Base-by-base conservation (phyloP, 305 asterid species). In the Euphrasia arctica region DNA sequence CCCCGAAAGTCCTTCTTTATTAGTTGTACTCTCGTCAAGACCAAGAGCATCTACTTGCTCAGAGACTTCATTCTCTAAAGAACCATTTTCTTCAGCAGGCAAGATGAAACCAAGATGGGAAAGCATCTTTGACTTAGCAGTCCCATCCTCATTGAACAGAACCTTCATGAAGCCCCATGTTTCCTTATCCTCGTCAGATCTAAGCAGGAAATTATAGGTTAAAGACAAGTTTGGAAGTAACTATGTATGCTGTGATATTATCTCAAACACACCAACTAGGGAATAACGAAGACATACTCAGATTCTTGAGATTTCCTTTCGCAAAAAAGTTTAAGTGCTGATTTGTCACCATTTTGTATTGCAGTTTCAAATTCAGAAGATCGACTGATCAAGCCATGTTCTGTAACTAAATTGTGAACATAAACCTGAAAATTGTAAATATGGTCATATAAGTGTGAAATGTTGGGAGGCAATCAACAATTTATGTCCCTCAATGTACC, bases 151-250 rank as follows among this genome's bases (percentile, higher is more conserved):
- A 72, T 86, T 86, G 77, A 93, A 85, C 99, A 93, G 88, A 77
- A 86, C 97, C 82, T 86, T 90, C 85, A 93, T 82, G 82, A 93
- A 90, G 71, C 88, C 90, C 99, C 99, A 93, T 47, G 80, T 80
- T 79, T 93, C 97, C 75, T 75, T 85, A 71, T 93, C 99, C 74
- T 86, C 95, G 70, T 80, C 90, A 69, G 95, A 86, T 71, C 99
- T 93, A 80, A 73, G 66, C 36, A 78, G 47, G 45, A 67, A 73
- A 61, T 29, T 61, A 75, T 15, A 54, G 51, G 62, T 77, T 52
- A 72, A 58, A 70, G 64, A 65, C 58, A 63, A 67, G 67, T 61
- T 6, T 34, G 18, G 13, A 34, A 41, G 66, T 34, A 64, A 61
- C 34, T 42, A 28, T 22, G 50, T 10, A 62, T 18, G 54, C 31